Conservation (phyloP, 2,329 filamentous ascomycete species). For the Leptographium galeiforme region DNA sequence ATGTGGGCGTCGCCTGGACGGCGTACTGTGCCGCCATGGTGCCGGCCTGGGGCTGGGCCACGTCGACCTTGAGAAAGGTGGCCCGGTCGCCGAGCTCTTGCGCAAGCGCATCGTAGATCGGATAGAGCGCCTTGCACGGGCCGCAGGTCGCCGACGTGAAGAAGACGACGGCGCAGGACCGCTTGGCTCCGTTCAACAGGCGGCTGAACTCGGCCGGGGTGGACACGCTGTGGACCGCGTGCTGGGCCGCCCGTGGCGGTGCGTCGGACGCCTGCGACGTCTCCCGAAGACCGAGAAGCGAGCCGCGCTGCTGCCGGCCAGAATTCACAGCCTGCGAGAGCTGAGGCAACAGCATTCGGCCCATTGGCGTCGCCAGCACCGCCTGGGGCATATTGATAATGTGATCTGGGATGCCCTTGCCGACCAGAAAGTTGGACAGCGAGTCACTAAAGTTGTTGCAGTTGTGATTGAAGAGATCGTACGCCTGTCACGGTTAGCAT, state of each 20-base stretch:
- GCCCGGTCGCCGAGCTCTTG: conserved; percentile 55
- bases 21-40: conserved; percentile 52
- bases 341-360: conserved; percentile 73
- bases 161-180: conserved; percentile 69
- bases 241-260: neutral
- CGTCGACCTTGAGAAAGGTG: conserved; percentile 71
- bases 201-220: conserved; percentile 38
- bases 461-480: conserved; percentile 82
- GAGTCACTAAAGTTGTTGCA: conserved; percentile 98
- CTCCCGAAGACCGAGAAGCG: conserved; percentile 37
- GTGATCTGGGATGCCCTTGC: conserved; percentile 74
- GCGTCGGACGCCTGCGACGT: conserved; percentile 1
- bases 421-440: conserved; percentile 76
- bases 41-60: conserved; percentile 40
- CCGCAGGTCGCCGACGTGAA: conserved; percentile 83
- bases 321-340: conserved; percentile 36
- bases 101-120: conserved; percentile 68
- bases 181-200: conserved; percentile 43
- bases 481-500: conserved; percentile 44
- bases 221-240: neutral
- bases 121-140: conserved; percentile 74
- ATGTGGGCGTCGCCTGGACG: conserved; percentile 72
- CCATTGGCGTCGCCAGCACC: conserved; percentile 76
- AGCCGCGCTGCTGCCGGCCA: conserved; percentile 33
- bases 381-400: conserved; percentile 76